Base-by-base conservation (phyloP, 257 asterid species). In the Rehmannia glutinosa region DNA sequence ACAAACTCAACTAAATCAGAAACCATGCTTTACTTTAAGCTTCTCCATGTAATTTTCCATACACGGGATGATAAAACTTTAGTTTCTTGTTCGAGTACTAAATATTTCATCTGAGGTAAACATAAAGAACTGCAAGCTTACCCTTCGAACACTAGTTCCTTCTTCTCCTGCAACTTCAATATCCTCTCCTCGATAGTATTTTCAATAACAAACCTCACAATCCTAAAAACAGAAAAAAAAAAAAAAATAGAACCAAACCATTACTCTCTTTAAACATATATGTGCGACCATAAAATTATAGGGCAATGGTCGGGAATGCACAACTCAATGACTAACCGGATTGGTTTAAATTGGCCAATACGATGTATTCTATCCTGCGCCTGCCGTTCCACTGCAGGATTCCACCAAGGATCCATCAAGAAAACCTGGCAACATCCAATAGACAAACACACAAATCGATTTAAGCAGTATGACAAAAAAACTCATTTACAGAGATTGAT, bases 321-420 rank as follows among this genome's bases (percentile, higher is more conserved):
- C 9, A 49, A 50, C 23, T 16, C 25, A 4, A 65, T 9, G 10
- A 69, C 75, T 45, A 54, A 88, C 98, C 90, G 59, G 68, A 93
- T 90, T 74, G 98, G 98, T 77, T 93, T 93, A 60, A 74, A 86
- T 71, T 90, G 98, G 59, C 98, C 98, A 46, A 93, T 93, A 39
- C 98, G 83, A 62, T 93, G 97, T 47, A 93, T 93, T 78, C 98
- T 83, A 72, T 93, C 98, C 77, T 93, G 98, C 23, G 97, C 98
- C 80, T 93, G 98, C 67, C 86, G 80, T 75, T 93, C 98, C 62
- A 86, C 97, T 23, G 98, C 97, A 52, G 98, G 98, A 82, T 92
- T 92, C 98, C 98, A 92, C 97, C 97, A 93, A 25, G 97, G 97
- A 80, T 93, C 97, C 98, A 93, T 93, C 87, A 90, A 77, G 82